A percentile compares a stretch with the other conserved stretches of the same genome.
phyloP scores from a whole-genome alignment of 2,329 filamentous ascomycete species.

The Periconia digitata region DNA sequence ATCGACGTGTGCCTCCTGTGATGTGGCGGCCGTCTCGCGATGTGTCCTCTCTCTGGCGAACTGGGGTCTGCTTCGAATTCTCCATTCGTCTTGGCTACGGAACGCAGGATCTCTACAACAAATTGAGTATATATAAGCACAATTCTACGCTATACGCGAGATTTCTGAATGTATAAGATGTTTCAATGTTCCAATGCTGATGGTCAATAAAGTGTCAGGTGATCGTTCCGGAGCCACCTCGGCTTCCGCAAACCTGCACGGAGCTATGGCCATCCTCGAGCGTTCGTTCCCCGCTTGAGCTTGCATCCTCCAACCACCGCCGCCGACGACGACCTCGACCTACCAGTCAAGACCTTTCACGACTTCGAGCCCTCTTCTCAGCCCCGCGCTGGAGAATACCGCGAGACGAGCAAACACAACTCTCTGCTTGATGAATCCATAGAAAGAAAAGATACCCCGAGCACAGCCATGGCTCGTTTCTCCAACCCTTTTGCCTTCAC shows the following conservation, averaged over 20 bases:
- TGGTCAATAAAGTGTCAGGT: no score
- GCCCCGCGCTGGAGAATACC: not conserved
- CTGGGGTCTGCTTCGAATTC: no score
- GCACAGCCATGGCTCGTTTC: conserved; percentile 34
- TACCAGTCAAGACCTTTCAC: not conserved
- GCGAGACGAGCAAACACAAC: not conserved
- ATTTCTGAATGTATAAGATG: no score
- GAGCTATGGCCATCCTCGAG: conserved; percentile 19
- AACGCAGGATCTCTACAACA: no score
- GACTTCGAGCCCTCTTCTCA: not conserved
- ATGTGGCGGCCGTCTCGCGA: no score
- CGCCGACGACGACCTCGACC: conserved; percentile 1
- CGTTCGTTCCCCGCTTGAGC: not conserved
- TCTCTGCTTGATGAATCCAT: conserved; percentile 8
- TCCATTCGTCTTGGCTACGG: no score
- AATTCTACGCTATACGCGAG: no score
- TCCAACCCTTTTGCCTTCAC: conserved; percentile 68
- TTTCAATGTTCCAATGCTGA: no score
- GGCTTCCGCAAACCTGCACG: not conserved
- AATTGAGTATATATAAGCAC: no score
- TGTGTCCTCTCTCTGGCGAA: no score
- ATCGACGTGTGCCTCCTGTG: no score
- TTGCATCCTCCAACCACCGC: conserved; percentile 6
- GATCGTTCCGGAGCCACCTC: not conserved
- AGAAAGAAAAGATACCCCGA: conserved; percentile 9